phyloP scores from a whole-genome alignment of 1,284 basidiomycete species.

The Paramarasmius palmivorus region DNA sequence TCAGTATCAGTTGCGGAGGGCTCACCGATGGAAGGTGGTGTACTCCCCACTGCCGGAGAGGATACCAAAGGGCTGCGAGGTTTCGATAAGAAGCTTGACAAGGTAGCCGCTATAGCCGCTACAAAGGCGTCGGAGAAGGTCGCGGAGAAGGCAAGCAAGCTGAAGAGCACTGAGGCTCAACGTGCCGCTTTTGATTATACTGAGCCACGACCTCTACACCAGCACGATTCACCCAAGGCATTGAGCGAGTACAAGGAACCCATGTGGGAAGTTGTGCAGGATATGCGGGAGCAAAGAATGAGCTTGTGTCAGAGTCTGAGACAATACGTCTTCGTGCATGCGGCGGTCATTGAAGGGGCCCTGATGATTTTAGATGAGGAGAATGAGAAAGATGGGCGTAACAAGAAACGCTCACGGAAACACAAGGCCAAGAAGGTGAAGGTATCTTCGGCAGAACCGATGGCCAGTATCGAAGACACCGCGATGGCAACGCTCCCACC shows the following conservation, averaged over 20 bases:
- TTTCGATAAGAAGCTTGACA: slow-evolving; percentile 1
- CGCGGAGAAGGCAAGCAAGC: not conserved
- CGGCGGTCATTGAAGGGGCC: slow-evolving; percentile 80
- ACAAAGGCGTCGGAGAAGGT: not conserved
- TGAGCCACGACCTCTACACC: slow-evolving; percentile 58
- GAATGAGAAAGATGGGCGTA: slow-evolving; percentile 36
- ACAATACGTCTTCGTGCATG: slow-evolving; percentile 90
- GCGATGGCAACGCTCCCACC: too few relatives aligned
- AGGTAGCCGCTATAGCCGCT: slow-evolving; percentile 1
- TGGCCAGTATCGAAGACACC: too few relatives aligned
- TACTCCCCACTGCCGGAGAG: slow-evolving; percentile 5
- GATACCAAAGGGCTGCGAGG: not conserved
- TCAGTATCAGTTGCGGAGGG: not conserved
- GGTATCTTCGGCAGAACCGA: not conserved
- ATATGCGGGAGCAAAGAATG: slow-evolving; percentile 92
- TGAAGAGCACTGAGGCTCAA: not conserved
- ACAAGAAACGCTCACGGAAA: slow-evolving; percentile 24
- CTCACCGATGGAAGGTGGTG: not conserved
- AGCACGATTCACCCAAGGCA: slow-evolving; percentile 51
- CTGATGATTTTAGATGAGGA: slow-evolving; percentile 80
- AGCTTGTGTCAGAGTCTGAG: slow-evolving; percentile 86
- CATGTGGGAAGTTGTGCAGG: slow-evolving; percentile 76
- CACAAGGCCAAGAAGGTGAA: slow-evolving; percentile 14
- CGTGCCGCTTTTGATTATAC: slow-evolving; percentile 48
- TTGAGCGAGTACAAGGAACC: slow-evolving; percentile 71